Conservation (phyloP, 257 asterid species). For the Ballota nigra region DNA sequence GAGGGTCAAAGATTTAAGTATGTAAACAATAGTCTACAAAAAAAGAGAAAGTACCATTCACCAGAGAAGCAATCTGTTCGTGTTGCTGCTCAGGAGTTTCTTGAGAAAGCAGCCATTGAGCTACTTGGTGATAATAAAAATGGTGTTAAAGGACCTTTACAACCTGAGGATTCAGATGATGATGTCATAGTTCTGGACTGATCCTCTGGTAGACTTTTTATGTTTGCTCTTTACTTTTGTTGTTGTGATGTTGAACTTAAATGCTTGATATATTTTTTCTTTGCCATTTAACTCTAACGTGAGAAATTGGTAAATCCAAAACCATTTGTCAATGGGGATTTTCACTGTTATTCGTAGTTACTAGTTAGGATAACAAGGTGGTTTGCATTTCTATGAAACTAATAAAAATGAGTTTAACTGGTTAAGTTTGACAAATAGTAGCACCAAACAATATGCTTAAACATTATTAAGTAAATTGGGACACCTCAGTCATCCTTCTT, state of each 20-base stretch:
- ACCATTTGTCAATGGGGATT: not conserved
- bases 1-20: conserved; percentile 44
- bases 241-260: conserved; percentile 16
- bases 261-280: too few species aligned
- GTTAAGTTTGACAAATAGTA: not conserved
- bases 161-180: conserved; percentile 55
- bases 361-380: not conserved
- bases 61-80: conserved; percentile 73
- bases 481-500: not conserved
- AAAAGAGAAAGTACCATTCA: conserved; percentile 74
- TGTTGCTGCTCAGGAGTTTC: conserved; percentile 88
- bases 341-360: not conserved
- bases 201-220: conserved; percentile 58
- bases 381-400: not conserved
- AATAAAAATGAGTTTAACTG: not conserved
- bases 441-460: not conserved
- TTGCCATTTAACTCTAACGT: not conserved
- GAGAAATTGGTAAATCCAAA: conserved; percentile 16
- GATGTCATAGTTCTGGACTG: conserved; percentile 57
- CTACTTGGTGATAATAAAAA: conserved; percentile 77
- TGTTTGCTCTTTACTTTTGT: not conserved
- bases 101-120: conserved; percentile 91
- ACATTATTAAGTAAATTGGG: not conserved
- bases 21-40: conserved; percentile 49
- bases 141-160: conserved; percentile 79